phyloP scores from a whole-genome alignment of 768 basidiomycete genomes.

The Bullera alba region DNA sequence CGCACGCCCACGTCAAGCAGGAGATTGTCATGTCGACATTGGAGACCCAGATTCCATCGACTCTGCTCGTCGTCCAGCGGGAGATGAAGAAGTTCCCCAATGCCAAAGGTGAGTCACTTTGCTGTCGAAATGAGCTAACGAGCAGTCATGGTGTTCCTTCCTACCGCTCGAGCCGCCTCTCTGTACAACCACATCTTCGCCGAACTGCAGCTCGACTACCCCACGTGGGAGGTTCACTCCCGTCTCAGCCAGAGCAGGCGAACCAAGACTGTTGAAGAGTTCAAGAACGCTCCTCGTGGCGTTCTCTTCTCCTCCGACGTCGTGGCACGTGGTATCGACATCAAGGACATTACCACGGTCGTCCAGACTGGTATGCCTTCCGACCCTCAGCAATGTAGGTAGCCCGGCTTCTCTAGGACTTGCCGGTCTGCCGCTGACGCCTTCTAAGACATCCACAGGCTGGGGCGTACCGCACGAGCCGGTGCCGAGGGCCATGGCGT shows the following conservation, averaged over 20 bases:
- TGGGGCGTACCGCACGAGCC: constrained; percentile 50
- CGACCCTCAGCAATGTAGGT: constrained; percentile 46
- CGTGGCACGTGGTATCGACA: constrained; percentile 60
- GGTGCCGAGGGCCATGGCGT: constrained; percentile 52
- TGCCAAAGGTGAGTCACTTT: constrained; percentile 31
- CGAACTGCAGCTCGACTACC: constrained; percentile 13
- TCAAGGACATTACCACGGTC: constrained; percentile 59
- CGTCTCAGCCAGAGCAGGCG: constrained; percentile 54
- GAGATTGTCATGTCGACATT: constrained; percentile 48
- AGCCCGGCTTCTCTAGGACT: too few relatives aligned
- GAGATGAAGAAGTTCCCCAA: constrained; percentile 15
- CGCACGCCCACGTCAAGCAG: constrained; percentile 60
- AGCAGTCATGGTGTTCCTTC: constrained; percentile 57
- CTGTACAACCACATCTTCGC: constrained; percentile 47
- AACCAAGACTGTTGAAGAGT: constrained; percentile 52
- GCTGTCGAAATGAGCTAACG: constrained; percentile 1
- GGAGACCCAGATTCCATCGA: constrained; percentile 49
- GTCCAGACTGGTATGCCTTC: constrained; percentile 51
- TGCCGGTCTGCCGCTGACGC: constrained; percentile 5
- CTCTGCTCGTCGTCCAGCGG: constrained; percentile 19
- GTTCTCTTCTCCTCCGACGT: constrained; percentile 49
- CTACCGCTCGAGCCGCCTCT: constrained; percentile 59
- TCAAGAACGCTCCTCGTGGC: constrained; percentile 50
- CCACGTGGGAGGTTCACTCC: constrained; percentile 56
- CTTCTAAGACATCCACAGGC: constrained; percentile 46